These are phyloP conservation scores for Clarireedia monteithiana DNA, from an alignment of 2,329 filamentous ascomycete species.

Conservation along the genomic window DNA sequence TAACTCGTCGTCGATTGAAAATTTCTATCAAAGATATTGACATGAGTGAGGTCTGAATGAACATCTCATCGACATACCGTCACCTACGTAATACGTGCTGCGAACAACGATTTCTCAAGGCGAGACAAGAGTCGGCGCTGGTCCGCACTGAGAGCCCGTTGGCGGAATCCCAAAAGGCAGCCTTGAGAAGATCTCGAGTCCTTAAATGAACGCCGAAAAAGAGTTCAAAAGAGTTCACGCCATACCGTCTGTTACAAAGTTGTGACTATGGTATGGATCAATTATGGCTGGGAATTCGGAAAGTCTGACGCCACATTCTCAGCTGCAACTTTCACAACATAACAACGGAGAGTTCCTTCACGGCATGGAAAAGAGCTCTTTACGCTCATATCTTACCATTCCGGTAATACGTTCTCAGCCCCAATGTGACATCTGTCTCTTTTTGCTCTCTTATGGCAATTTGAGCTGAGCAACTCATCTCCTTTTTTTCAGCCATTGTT, in stretches of 20 bases:
- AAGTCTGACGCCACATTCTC: slow-evolving; percentile 3
- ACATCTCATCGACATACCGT: no score
- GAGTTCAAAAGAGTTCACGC: not conserved
- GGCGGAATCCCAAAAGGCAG: no score
- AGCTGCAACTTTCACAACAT: not conserved
- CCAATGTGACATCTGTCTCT: not conserved
- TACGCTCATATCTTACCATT: not conserved
- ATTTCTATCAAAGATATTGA: no score
- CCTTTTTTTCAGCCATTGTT: not conserved
- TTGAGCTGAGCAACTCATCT: not conserved
- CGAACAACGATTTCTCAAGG: no score
- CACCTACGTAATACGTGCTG: no score
- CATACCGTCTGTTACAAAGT: not conserved
- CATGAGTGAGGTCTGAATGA: no score
- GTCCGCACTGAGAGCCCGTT: no score
- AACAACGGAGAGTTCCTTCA: not conserved
- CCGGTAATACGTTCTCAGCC: not conserved
- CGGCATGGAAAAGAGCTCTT: not conserved
- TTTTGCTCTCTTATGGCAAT: not conserved
- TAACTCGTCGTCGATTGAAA: no score
- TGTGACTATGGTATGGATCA: not conserved
- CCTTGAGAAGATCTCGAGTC: not conserved
- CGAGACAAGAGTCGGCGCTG: no score
- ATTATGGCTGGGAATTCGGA: not conserved
- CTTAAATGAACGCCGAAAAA: not conserved